Evolutionary conservation across 176 grass and related monocot genomes (phyloP).

Genomic region (Leersia perrieri): DNA sequence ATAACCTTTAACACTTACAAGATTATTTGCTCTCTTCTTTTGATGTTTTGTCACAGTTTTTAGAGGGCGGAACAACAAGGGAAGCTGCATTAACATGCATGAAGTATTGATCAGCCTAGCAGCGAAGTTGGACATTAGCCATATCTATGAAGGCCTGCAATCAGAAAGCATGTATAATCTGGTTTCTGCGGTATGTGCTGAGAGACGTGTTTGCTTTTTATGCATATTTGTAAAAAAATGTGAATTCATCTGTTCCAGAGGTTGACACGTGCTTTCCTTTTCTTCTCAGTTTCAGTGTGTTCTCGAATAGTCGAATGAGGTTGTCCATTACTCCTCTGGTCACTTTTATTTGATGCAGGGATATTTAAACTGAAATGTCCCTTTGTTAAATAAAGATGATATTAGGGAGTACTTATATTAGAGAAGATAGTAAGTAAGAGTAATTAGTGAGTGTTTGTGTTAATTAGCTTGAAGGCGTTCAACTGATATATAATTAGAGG

Average conservation of each 20-base stretch:
- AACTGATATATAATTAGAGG: too few relatives aligned
- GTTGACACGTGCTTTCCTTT: not conserved
- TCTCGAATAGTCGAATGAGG: not conserved
- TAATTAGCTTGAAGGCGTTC: too few relatives aligned
- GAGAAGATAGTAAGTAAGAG: too few relatives aligned
- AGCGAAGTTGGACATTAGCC: not conserved
- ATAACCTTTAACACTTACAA: not conserved
- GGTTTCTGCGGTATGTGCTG: not conserved
- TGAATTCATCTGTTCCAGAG: not conserved
- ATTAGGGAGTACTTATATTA: too few relatives aligned
- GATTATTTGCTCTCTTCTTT: not conserved
- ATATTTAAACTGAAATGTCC: too few relatives aligned
- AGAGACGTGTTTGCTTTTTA: not conserved
- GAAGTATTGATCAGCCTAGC: not conserved
- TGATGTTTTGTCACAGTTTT: not conserved
- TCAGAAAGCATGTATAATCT: not conserved
- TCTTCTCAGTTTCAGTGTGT: not conserved
- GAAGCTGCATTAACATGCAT: not conserved
- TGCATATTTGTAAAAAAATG: too few relatives aligned
- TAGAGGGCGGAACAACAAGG: not conserved
- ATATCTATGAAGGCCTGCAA: not conserved
- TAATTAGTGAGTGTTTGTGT: too few relatives aligned
- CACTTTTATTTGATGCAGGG: too few relatives aligned
- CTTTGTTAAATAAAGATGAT: too few relatives aligned
- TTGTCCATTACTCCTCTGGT: too few relatives aligned